Base-by-base conservation (phyloP, 2,329 filamentous ascomycete genomes). In the Zopfia rhizophila region DNA sequence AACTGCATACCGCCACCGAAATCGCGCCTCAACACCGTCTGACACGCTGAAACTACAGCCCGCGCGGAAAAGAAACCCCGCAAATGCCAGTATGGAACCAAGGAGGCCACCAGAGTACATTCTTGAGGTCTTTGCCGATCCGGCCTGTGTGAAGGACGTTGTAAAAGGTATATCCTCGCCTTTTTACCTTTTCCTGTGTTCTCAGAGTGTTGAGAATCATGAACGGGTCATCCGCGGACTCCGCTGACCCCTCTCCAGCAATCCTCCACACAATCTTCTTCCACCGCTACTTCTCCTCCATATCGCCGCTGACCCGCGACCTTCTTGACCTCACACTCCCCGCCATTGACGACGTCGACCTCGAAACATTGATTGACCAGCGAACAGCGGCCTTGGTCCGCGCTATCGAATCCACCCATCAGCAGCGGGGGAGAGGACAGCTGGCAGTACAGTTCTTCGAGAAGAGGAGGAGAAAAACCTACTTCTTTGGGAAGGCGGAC, bases 211-310 rank as follows among this genome's bases (percentile, higher is more conserved):
- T 14, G 18, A 4, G 11, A 4, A 11, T 4, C 12, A 18, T 18
- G 8, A n/a, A n/a, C n/a, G n/a, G 37, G 7, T 7, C 17, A 13
- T 14, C 32, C 46, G 46, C 41, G 25, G 31, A 38, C 31, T 35
- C 30, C 37, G 19, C 48, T 53, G 29, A 30, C 32, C 31, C 42
- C 41, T 55, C 36, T 35, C 13, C 63, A 96, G 93, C 89, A 55
- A 89, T 97, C 70, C 83, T 97, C 37, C 92, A 97, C 73, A 95
- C 92, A 38, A 97, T 97, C 72, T 99, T 97, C 84, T 97, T 97
- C 82, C 92, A 97, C 78, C 89, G 94, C 66, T 96, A 93, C 83
- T 97, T 97, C 79, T 91, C 91, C 45, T 87, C 90, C 47, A 83
- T 97, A 60, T 79, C 84, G 29, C 93, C 94, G 5, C 83, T 85